A percentile compares a stretch with the other conserved stretches of the same genome.
phyloP scores from a whole-genome alignment of 192 early-diverging fungal genomes.

The Podila verticillata region DNA sequence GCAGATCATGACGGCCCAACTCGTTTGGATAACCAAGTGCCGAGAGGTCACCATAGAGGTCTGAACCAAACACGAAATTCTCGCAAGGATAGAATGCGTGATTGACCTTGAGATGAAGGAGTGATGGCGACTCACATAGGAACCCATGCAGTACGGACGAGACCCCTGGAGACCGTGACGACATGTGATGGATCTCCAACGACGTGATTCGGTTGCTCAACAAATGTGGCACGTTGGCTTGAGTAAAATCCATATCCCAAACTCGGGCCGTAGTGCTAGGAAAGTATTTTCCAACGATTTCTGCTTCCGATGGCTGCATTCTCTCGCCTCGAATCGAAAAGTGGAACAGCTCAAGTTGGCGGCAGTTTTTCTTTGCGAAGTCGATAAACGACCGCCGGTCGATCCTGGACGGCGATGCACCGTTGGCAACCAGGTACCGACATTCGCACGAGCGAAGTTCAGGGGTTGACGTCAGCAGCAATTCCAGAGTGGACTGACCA shows the following conservation, averaged over 20 bases:
- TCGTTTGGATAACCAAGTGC: background rate
- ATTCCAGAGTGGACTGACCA: background rate
- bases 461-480: background rate
- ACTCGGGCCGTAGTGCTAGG: background rate
- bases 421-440: background rate
- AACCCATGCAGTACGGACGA: background rate
- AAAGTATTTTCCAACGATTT: background rate
- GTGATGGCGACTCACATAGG: background rate
- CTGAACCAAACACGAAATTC: background rate
- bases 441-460: background rate
- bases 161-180: background rate
- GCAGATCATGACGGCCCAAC: background rate
- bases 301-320: background rate
- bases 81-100: background rate
- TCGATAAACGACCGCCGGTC: background rate
- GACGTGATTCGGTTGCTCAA: background rate
- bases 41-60: background rate
- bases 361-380: background rate
- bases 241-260: background rate
- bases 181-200: background rate
- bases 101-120: background rate
- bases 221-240: background rate
- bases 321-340: background rate
- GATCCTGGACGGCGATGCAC: background rate
- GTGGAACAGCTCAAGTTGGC: background rate